A percentile compares a stretch with the other conserved stretches of the same genome.
Conservation (phyloP, 2,329 filamentous ascomycete species). For the Neofusicoccum ribis region DNA sequence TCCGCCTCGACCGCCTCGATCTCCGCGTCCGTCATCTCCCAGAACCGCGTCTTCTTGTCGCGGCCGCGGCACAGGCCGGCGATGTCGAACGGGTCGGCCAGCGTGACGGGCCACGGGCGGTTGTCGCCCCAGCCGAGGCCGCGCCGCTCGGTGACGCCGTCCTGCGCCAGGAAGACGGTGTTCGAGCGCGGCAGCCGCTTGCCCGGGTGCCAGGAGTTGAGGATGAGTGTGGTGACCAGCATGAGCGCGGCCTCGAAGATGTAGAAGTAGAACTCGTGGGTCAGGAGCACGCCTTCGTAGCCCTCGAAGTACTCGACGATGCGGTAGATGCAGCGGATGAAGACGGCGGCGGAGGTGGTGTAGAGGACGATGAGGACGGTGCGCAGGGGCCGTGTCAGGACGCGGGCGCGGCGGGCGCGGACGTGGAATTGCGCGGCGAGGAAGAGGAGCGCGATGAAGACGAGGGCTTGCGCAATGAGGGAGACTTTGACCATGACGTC, state of each 20-base stretch:
- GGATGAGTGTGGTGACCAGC: conserved; percentile 51
- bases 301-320: conserved; percentile 52
- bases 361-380: conserved; percentile 50
- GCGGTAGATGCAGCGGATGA: conserved; percentile 53
- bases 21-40: conserved; percentile 38
- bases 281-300: conserved; percentile 38
- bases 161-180: conserved; percentile 52
- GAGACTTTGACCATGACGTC: conserved; percentile 51
- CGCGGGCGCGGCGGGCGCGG: conserved; percentile 39
- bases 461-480: conserved; percentile 51
- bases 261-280: conserved; percentile 56
- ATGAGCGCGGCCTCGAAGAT: conserved; percentile 56
- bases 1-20: conserved; percentile 29
- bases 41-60: conserved; percentile 39
- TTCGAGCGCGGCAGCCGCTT: conserved; percentile 51
- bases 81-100: conserved; percentile 40
- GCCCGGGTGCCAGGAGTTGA: conserved; percentile 56
- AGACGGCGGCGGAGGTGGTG: conserved; percentile 49
- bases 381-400: conserved; percentile 47
- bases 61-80: conserved; percentile 33
- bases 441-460: conserved; percentile 52
- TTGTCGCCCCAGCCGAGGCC: conserved; percentile 53
- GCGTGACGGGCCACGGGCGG: conserved; percentile 44
- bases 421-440: conserved; percentile 50
- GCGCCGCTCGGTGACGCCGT: conserved; percentile 43